phyloP scores from a whole-genome alignment of 2,329 filamentous ascomycete genomes.

The Sarocladium kiliense region DNA sequence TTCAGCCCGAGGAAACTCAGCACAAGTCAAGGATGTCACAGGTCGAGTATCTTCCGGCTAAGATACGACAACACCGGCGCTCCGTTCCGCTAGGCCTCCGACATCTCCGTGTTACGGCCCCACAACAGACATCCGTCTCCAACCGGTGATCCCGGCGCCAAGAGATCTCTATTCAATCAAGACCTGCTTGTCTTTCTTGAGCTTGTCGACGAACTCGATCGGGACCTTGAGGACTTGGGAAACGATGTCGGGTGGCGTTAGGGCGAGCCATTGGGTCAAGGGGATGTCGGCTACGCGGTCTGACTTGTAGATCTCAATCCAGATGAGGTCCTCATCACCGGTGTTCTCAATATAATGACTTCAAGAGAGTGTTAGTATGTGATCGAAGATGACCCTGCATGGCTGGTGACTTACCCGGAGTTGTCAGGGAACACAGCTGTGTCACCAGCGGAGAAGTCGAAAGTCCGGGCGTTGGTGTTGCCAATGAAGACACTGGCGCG shows the following conservation, averaged over 20 bases:
- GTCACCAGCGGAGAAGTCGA: slow-evolving; percentile 63
- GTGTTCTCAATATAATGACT: slow-evolving; percentile 68
- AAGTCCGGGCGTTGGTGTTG: slow-evolving; percentile 55
- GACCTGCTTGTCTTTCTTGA: slow-evolving; percentile 62
- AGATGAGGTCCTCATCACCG: slow-evolving; percentile 58
- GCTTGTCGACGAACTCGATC: slow-evolving; percentile 45
- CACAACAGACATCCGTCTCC: no score
- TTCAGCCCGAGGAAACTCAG: no score
- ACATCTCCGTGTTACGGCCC: no score
- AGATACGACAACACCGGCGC: no score
- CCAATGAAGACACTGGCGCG: slow-evolving; percentile 63
- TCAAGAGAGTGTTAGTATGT: neutral
- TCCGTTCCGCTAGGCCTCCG: no score
- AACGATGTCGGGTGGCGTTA: slow-evolving; percentile 60
- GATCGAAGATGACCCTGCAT: neutral
- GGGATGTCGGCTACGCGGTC: slow-evolving; percentile 63
- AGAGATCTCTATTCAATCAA: slow-evolving; percentile 24
- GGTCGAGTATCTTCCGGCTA: no score
- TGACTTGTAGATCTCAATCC: slow-evolving; percentile 66
- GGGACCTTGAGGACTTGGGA: slow-evolving; percentile 55
- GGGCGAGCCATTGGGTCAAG: slow-evolving; percentile 63
- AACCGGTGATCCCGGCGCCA: no score
- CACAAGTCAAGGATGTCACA: no score
- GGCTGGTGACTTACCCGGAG: slow-evolving; percentile 33
- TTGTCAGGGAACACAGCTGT: slow-evolving; percentile 66